Percentiles rank a stretch among this genome's conserved stretches.
These are phyloP conservation scores for Chaetothyriales sp. DNA, from an alignment of 2,329 filamentous ascomycete genomes.

Conservation along the genomic window DNA sequence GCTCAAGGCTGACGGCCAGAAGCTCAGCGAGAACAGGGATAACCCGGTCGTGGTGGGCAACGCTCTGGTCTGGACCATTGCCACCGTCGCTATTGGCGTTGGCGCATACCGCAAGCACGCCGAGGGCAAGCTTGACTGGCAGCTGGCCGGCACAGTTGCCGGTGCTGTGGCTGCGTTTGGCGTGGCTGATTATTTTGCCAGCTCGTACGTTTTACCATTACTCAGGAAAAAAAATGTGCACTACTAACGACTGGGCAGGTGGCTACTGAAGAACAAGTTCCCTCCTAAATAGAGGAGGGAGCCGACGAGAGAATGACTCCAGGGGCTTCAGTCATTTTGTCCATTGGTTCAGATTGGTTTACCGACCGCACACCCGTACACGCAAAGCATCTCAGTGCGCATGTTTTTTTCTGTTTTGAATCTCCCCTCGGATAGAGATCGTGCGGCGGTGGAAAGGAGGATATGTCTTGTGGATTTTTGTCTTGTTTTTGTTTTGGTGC, in stretches of 20 bases:
- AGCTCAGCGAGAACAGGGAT: conserved; percentile 26
- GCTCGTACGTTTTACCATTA: conserved; percentile 28
- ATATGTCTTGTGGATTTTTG: not conserved
- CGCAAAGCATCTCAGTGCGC: not conserved
- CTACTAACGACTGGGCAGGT: conserved; percentile 21
- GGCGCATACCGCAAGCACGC: conserved; percentile 34
- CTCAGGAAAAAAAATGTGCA: not conserved
- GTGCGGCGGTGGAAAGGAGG: not conserved
- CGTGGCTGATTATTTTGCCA: conserved; percentile 33
- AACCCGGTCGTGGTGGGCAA: conserved; percentile 35
- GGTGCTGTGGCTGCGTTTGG: conserved; percentile 31
- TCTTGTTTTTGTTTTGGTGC: not conserved
- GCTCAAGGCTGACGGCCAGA: conserved; percentile 16
- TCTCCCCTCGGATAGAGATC: not conserved
- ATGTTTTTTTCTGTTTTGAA: not conserved
- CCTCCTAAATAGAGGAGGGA: conserved; percentile 32
- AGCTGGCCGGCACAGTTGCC: conserved; percentile 28
- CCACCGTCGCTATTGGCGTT: conserved; percentile 29
- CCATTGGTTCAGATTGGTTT: not conserved
- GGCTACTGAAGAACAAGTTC: conserved; percentile 37
- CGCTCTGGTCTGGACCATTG: conserved; percentile 27
- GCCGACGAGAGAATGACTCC: too few relatives aligned
- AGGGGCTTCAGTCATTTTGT: not conserved
- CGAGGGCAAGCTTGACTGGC: conserved; percentile 32
- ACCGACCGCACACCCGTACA: not conserved